phyloP scores from a whole-genome alignment of 257 asterid species.

The Solanum etuberosum region DNA sequence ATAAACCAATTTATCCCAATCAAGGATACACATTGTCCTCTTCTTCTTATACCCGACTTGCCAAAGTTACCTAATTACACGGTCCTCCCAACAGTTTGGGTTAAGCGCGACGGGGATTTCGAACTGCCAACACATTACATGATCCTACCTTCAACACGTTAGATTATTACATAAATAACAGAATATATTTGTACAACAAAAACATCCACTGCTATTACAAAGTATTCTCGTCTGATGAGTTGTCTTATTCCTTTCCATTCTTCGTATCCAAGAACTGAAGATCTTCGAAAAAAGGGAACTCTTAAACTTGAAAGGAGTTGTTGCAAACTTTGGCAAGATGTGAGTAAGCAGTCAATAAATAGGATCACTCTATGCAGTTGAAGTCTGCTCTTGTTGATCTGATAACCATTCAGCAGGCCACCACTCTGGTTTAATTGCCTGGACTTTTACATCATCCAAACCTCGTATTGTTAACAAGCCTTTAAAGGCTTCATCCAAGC shows the following conservation, averaged over 20 bases:
- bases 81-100: not conserved
- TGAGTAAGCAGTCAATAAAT: not conserved
- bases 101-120: not conserved
- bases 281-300: not conserved
- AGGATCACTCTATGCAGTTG: conserved; percentile 19
- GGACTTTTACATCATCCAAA: conserved; percentile 43
- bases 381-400: conserved; percentile 25
- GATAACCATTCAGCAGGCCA: conserved; percentile 81
- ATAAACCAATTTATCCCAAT: not conserved
- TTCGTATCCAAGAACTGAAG: not conserved
- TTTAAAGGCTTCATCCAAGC: conserved; percentile 55
- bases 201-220: not conserved
- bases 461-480: conserved; percentile 38
- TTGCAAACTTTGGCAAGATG: not conserved
- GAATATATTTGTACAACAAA: not conserved
- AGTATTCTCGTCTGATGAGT: not conserved
- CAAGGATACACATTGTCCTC: not conserved
- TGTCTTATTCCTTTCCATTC: not conserved
- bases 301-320: not conserved
- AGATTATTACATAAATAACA: not conserved
- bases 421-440: conserved; percentile 65
- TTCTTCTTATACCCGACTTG: not conserved
- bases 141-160: not conserved
- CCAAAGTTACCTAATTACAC: not conserved
- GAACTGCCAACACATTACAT: not conserved